Percentiles rank a stretch among this genome's conserved stretches.
These are phyloP conservation scores for Spiraea crenata DNA, from an alignment of 331 rosid genomes.

Conservation along the genomic window DNA sequence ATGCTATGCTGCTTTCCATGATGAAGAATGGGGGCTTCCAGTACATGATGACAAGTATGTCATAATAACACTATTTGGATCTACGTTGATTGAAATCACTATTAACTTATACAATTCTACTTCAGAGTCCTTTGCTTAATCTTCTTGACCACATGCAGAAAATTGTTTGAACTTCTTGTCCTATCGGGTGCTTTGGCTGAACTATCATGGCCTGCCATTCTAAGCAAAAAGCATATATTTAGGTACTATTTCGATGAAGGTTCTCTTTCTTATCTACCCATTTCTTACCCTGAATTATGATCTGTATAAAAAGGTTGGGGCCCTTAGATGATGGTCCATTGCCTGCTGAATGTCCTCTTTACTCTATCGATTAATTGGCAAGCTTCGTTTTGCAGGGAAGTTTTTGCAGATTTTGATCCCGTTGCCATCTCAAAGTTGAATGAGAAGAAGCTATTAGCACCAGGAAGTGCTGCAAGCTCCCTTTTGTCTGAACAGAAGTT, in stretches of 20 bases:
- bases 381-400: slow-evolving; percentile 60
- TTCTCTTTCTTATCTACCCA: slow-evolving; percentile 8
- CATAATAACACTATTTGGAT: slow-evolving; percentile 17
- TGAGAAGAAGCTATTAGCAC: slow-evolving; percentile 63
- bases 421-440: slow-evolving; percentile 56
- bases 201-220: slow-evolving; percentile 80
- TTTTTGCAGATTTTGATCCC: slow-evolving; percentile 72
- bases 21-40: slow-evolving; percentile 90
- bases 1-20: slow-evolving; percentile 65
- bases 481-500: slow-evolving; percentile 67
- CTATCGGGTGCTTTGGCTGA: slow-evolving; percentile 77
- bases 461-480: slow-evolving; percentile 61
- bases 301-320: not conserved
- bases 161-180: slow-evolving; percentile 78
- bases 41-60: slow-evolving; percentile 83
- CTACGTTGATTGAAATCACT: slow-evolving; percentile 18
- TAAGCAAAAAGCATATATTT: slow-evolving; percentile 70
- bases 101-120: not conserved
- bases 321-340: slow-evolving; percentile 10
- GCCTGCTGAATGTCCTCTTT: slow-evolving; percentile 7
- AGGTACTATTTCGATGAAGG: slow-evolving; percentile 49
- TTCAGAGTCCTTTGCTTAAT: slow-evolving; percentile 28
- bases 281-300: slow-evolving; percentile 13
- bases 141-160: slow-evolving; percentile 49
- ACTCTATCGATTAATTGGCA: slow-evolving; percentile 15